Evolutionary conservation across 768 basidiomycete genomes (phyloP), one percentile per base, ranked within the genome.

Genomic region (Lentinus tigrinus): DNA sequence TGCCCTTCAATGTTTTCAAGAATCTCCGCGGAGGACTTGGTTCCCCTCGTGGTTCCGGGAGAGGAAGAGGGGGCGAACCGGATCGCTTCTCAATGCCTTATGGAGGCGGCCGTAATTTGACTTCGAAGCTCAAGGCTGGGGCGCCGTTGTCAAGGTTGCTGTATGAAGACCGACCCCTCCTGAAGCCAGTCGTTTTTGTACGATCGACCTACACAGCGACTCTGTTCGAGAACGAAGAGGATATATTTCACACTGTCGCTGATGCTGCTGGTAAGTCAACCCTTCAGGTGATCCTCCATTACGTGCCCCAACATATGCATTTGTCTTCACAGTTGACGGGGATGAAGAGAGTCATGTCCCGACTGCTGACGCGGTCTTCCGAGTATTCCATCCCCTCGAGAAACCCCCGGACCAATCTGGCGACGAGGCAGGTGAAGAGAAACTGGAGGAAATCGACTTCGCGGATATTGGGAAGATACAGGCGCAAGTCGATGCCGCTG

Each of bases 151-250:
- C 87, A 1, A 77, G 74, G 23, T 65, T 86, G 42, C 73, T 89
- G 8, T 77, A 81, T 57, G 72, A 78, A 24, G 81, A 84, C 38
- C 73, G 90, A 27, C 89, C 88, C 1, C 73, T 84, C 0, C 74
- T 92, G 17, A 75, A 76, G n/a, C 91, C 90, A 0, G 74, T 93
- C 62, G 72, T 73, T 13, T 93, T 93, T 62, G 88, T 93, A 13
- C 83, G 76, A 17, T 83, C 87, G 0, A 74, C 78, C 11, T 51
- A 78, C 42, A 82, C 80, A 2, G 73, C 80, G 52, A 70, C 79
- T 66, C 54, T 78, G 75, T 73, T 93, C 82, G 61, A 71, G 36
- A 50, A 77, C 10, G 79, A 87, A 44, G 86, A 89, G 40, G 88
- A 89, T 8, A 71, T 90, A 14, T 68, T 89, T 28, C 72, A 84